Conservation (phyloP, 495 filamentous ascomycete genomes). For the Podospora tetraspora region DNA sequence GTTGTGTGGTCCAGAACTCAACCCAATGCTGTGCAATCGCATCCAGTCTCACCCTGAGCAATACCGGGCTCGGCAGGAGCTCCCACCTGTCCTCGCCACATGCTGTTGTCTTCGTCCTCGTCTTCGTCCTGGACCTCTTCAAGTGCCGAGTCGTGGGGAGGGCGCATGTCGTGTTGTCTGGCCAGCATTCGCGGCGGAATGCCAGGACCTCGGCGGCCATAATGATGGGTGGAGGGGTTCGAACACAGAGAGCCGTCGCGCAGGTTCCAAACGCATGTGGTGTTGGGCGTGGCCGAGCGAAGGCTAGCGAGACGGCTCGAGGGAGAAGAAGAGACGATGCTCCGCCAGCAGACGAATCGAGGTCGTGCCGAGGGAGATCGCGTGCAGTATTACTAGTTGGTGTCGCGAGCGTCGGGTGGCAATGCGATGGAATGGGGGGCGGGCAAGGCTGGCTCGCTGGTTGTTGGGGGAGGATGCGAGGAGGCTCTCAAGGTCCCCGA, state of each 20-base stretch:
- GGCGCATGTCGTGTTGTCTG: slow-evolving; percentile 24
- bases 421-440: not conserved
- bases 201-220: slow-evolving; percentile 41
- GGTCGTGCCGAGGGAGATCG: not conserved
- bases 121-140: slow-evolving; percentile 10
- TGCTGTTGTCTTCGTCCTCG: slow-evolving; percentile 16
- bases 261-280: slow-evolving; percentile 40
- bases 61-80: slow-evolving; percentile 1
- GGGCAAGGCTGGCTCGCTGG: not conserved
- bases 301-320: slow-evolving; percentile 13
- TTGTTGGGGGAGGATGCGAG: not conserved
- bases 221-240: slow-evolving; percentile 36
- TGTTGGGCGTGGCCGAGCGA: slow-evolving; percentile 26
- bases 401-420: slow-evolving; percentile 2
- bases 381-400: not conserved
- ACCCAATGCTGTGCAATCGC: slow-evolving; percentile 34
- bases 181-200: slow-evolving; percentile 29
- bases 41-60: slow-evolving; percentile 20
- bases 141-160: slow-evolving; percentile 14
- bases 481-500: slow-evolving; percentile 7
- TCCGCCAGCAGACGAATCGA: not conserved
- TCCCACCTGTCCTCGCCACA: slow-evolving; percentile 17
- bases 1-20: slow-evolving; percentile 15
- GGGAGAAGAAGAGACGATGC: not conserved
- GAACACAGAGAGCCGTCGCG: slow-evolving; percentile 23